phyloP scores from a whole-genome alignment of 2,329 filamentous ascomycete species.

The Xylaria sp. region DNA sequence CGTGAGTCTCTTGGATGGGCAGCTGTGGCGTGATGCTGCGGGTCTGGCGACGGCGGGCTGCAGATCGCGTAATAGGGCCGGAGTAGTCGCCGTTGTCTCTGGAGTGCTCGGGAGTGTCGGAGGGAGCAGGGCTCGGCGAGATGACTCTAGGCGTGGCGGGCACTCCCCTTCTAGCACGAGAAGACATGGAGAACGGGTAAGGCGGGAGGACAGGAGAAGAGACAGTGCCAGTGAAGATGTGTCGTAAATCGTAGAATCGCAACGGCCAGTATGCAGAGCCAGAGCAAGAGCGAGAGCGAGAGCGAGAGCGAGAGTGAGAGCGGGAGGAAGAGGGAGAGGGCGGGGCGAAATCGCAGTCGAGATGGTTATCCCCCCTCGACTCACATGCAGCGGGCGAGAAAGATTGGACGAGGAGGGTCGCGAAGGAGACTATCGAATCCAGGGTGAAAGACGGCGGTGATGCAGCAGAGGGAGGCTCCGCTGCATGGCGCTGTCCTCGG shows the following conservation, averaged over 20 bases:
- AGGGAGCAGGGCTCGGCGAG: conserved; percentile 83
- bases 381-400: conserved; percentile 48
- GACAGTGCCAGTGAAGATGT: conserved; percentile 66
- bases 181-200: conserved; percentile 66
- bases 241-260: conserved; percentile 59
- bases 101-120: conserved; percentile 62
- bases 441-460: conserved; percentile 60
- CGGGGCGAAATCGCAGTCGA: conserved; percentile 53
- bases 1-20: conserved; percentile 68
- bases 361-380: conserved; percentile 63
- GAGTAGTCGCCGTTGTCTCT: conserved; percentile 68
- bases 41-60: conserved; percentile 67
- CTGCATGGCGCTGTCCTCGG: conserved; percentile 59
- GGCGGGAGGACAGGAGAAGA: conserved; percentile 67
- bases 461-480: conserved; percentile 67
- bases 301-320: no score
- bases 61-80: conserved; percentile 81
- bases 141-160: conserved; percentile 88
- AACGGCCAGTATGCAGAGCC: conserved; percentile 56
- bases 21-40: conserved; percentile 58
- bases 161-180: conserved; percentile 63
- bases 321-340: no score
- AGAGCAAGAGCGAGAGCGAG: no score
- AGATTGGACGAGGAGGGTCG: conserved; percentile 51
- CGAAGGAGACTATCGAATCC: conserved; percentile 63